Evolutionary conservation across 805 yeast genomes (phyloP).

Genomic region (Debaryomyces tyrocola): DNA sequence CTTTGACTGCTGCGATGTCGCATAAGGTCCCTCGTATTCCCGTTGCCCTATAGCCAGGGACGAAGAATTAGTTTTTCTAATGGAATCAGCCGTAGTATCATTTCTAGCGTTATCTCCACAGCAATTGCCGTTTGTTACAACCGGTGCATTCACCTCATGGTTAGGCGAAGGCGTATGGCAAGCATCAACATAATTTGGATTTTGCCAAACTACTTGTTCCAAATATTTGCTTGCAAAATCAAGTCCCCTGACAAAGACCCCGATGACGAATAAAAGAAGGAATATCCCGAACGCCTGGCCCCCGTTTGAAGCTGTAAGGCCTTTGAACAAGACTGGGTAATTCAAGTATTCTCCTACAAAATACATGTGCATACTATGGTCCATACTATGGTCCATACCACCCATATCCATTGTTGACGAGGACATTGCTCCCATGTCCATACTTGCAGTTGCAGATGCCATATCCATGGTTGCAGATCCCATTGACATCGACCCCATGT

Average conservation of each 20-base stretch:
- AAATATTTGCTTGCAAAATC: slow-evolving; percentile 60
- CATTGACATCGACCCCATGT: slow-evolving; percentile 7
- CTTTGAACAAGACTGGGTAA: slow-evolving; percentile 64
- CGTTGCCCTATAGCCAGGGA: not conserved
- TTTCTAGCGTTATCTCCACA: not conserved
- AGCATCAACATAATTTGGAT: slow-evolving; percentile 25
- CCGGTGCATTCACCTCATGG: slow-evolving; percentile 25
- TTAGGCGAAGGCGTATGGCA: slow-evolving; percentile 7
- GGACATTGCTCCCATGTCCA: not conserved
- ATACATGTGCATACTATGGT: slow-evolving; percentile 52
- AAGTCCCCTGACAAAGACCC: slow-evolving; percentile 59
- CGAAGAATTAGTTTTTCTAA: not conserved
- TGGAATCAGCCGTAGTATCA: not conserved
- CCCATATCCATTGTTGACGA: slow-evolving; percentile 12
- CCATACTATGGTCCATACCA: slow-evolving; percentile 10
- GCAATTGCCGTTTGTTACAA: slow-evolving; percentile 1
- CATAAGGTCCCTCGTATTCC: not conserved
- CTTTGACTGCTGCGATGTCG: not conserved
- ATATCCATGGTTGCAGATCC: slow-evolving; percentile 8
- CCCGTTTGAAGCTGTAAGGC: slow-evolving; percentile 50
- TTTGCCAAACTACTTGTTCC: slow-evolving; percentile 66
- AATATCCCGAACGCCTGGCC: slow-evolving; percentile 77
- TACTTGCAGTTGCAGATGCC: not conserved
- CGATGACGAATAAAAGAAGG: slow-evolving; percentile 55
- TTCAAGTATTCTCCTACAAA: slow-evolving; percentile 50